These are phyloP conservation scores for Cyberlindnera xylosilytica DNA, from an alignment of 805 yeast species.

Conservation along the genomic window DNA sequence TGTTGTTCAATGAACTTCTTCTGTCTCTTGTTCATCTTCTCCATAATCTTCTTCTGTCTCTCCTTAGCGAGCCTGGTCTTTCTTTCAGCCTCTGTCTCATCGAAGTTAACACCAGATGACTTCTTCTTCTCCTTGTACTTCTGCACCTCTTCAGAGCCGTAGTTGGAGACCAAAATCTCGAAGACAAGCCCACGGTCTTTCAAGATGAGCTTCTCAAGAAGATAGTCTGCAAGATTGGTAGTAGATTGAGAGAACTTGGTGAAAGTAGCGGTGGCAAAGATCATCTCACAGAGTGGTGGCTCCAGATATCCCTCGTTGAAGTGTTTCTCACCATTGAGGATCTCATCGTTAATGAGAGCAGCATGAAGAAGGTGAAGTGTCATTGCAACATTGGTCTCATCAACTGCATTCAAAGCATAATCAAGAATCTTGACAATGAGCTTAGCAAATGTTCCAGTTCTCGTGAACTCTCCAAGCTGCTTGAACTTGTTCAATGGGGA, in stretches of 20 bases:
- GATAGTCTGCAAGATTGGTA: conserved; percentile 51
- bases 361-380: conserved; percentile 72
- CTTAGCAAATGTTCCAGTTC: conserved; percentile 51
- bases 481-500: conserved; percentile 33
- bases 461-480: conserved; percentile 48
- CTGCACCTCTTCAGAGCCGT: conserved; percentile 53
- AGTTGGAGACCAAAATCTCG: conserved; percentile 49
- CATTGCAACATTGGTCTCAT: conserved; percentile 55
- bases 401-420: conserved; percentile 45
- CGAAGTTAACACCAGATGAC: conserved; percentile 33
- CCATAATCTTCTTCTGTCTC: conserved; percentile 58
- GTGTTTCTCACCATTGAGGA: conserved; percentile 36
- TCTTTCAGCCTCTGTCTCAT: conserved; percentile 54
- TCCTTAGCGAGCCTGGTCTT: conserved; percentile 56
- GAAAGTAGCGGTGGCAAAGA: conserved; percentile 50
- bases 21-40: conserved; percentile 70
- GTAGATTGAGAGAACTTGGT: conserved; percentile 45
- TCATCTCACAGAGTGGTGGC: conserved; percentile 37
- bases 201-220: conserved; percentile 48
- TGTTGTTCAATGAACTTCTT: conserved; percentile 63
- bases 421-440: conserved; percentile 56
- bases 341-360: conserved; percentile 48
- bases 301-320: conserved; percentile 44
- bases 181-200: conserved; percentile 46
- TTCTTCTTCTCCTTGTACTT: conserved; percentile 46